Conservation (phyloP, 2,329 filamentous ascomycete genomes). For the Whalleya microplaca region DNA sequence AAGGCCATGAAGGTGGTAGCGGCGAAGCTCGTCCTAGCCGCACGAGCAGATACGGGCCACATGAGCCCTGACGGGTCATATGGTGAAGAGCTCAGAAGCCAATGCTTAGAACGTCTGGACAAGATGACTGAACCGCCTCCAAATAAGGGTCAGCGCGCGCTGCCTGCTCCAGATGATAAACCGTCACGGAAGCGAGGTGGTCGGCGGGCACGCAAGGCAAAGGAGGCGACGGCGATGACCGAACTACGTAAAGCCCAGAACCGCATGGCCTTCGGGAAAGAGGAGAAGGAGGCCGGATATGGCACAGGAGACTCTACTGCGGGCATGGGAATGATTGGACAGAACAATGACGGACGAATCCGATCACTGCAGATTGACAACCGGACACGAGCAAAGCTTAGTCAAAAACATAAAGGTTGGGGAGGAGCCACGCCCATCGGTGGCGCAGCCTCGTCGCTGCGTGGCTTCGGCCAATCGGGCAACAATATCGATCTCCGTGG, state of each 20-base stretch:
- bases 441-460: constrained; percentile 78
- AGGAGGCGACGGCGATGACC: constrained; percentile 96
- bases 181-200: constrained; percentile 91
- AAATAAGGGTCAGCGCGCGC: constrained; percentile 83
- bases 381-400: constrained; percentile 88
- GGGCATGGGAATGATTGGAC: constrained; percentile 94
- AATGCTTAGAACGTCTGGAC: constrained; percentile 84
- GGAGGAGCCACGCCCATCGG: constrained; percentile 69
- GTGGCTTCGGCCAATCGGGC: constrained; percentile 71
- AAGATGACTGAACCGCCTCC: constrained; percentile 91
- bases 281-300: constrained; percentile 92
- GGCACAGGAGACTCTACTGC: constrained; percentile 82
- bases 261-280: constrained; percentile 91
- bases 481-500: constrained; percentile 72
- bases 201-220: constrained; percentile 86
- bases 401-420: constrained; percentile 96
- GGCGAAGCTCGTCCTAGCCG: constrained; percentile 91
- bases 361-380: constrained; percentile 89
- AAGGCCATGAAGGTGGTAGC: constrained; percentile 95
- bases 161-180: constrained; percentile 94
- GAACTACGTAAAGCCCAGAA: constrained; percentile 96
- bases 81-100: constrained; percentile 79
- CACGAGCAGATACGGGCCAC: constrained; percentile 85
- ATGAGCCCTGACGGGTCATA: constrained; percentile 79
- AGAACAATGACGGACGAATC: constrained; percentile 84